phyloP scores from a whole-genome alignment of 352 stramenopile genomes.

The Phytophthora lateralis region DNA sequence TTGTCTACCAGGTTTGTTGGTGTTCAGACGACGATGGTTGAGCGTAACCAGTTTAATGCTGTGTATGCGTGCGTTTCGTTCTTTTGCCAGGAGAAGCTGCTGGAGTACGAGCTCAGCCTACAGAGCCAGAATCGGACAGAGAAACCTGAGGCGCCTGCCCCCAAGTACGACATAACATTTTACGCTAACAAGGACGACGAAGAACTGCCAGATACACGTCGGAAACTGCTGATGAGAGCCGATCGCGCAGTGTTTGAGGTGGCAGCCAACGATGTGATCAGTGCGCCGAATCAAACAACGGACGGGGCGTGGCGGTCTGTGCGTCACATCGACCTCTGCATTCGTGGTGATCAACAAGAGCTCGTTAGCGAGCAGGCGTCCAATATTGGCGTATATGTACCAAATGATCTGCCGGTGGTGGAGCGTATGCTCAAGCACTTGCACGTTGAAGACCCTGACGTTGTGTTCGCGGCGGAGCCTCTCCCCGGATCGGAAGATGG shows the following conservation, averaged over 20 bases:
- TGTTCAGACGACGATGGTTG: background rate
- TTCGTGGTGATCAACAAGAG: constrained; percentile 51
- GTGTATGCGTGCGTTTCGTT: background rate
- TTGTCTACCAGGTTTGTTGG: constrained; percentile 78
- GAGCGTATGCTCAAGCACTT: constrained; percentile 57
- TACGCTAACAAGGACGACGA: constrained; percentile 42
- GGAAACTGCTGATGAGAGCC: constrained; percentile 39
- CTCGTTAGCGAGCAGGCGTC: constrained; percentile 63
- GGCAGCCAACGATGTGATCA: constrained; percentile 64
- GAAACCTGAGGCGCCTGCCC: constrained; percentile 29
- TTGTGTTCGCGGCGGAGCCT: constrained; percentile 49
- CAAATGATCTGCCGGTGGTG: constrained; percentile 57
- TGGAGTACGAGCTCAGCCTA: constrained; percentile 83
- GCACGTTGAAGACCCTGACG: constrained; percentile 49
- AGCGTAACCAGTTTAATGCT: constrained; percentile 1
- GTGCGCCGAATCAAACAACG: constrained; percentile 52
- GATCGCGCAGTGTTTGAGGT: constrained; percentile 58
- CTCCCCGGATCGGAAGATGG: constrained; percentile 10
- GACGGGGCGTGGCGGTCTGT: constrained; percentile 67
- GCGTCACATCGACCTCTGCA: constrained; percentile 67
- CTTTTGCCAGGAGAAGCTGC: constrained; percentile 65
- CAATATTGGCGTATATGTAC: constrained; percentile 83
- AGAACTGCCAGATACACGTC: constrained; percentile 32
- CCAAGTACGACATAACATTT: constrained; percentile 60
- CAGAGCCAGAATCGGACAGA: constrained; percentile 33